A percentile compares a stretch with the other conserved stretches of the same genome.
These are phyloP conservation scores for Colletotrichum shisoi DNA, from an alignment of 2,329 filamentous ascomycete genomes.

Conservation along the genomic window DNA sequence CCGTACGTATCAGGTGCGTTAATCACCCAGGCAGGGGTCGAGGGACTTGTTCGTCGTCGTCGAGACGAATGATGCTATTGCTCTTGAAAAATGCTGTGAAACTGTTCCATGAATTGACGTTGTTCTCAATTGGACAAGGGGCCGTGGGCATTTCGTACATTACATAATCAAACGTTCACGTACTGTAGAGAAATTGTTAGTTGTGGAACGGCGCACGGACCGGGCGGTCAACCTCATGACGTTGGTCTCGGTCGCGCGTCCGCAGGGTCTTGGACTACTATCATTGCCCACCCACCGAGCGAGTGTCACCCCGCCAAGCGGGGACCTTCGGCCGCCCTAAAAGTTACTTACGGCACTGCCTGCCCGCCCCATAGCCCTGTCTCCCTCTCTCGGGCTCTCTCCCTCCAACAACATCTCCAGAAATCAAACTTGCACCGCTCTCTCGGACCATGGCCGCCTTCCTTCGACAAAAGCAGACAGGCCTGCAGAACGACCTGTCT, in stretches of 20 bases:
- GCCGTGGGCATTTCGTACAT: neutral
- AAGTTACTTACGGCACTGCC: no score
- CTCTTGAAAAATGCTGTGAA: no score
- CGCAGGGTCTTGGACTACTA: slow-evolving; percentile 34
- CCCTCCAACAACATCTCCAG: slow-evolving; percentile 34
- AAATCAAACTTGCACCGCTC: slow-evolving; percentile 38
- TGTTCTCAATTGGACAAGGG: neutral
- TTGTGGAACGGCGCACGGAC: slow-evolving; percentile 14
- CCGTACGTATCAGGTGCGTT: no score
- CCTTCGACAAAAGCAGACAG: slow-evolving; percentile 89
- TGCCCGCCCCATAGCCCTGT: neutral
- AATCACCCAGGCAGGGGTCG: no score
- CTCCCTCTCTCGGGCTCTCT: slow-evolving; percentile 4
- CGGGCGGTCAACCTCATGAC: slow-evolving; percentile 27
- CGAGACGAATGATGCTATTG: no score
- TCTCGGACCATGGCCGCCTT: slow-evolving; percentile 61
- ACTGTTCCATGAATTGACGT: no score
- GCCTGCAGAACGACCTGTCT: slow-evolving; percentile 90
- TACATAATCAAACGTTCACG: neutral
- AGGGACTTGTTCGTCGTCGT: no score
- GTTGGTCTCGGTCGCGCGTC: slow-evolving; percentile 19
- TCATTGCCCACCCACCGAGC: slow-evolving; percentile 21
- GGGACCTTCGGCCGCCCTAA: slow-evolving; percentile 27
- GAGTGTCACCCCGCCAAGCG: slow-evolving; percentile 31
- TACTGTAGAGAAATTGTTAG: slow-evolving; percentile 1